phyloP scores from a whole-genome alignment of 768 basidiomycete genomes.

The Boletus barrowsii region DNA sequence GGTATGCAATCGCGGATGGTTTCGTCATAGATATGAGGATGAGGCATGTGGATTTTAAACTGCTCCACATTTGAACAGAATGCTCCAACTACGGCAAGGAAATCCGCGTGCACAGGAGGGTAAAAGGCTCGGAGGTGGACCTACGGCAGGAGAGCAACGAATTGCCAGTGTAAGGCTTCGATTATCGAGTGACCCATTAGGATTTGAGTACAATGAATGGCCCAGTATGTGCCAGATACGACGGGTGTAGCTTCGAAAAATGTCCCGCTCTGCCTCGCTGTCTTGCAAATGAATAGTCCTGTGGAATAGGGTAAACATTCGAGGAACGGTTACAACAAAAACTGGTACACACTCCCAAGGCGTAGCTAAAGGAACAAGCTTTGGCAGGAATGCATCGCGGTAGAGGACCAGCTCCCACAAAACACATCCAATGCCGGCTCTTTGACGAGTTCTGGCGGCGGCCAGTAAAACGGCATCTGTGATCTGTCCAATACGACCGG shows the following conservation, averaged over 20 bases:
- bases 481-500: neutral
- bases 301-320: neutral
- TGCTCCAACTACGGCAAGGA: too few species aligned
- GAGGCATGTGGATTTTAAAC: too few species aligned
- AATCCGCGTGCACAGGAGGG: neutral
- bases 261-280: constrained; percentile 3
- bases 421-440: neutral
- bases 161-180: too few species aligned
- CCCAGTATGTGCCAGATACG: neutral
- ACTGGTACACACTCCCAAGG: neutral
- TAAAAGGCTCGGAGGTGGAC: neutral
- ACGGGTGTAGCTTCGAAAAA: constrained; percentile 2
- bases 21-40: neutral
- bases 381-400: neutral
- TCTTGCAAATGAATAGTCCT: neutral
- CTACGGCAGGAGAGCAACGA: neutral
- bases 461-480: neutral
- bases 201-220: neutral
- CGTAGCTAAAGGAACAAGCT: neutral
- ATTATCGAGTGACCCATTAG: neutral
- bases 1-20: neutral
- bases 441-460: neutral
- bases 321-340: neutral
- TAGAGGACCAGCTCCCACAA: neutral
- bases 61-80: too few species aligned